phyloP scores from a whole-genome alignment of 306 rosid species.

The Quercus cerris region DNA sequence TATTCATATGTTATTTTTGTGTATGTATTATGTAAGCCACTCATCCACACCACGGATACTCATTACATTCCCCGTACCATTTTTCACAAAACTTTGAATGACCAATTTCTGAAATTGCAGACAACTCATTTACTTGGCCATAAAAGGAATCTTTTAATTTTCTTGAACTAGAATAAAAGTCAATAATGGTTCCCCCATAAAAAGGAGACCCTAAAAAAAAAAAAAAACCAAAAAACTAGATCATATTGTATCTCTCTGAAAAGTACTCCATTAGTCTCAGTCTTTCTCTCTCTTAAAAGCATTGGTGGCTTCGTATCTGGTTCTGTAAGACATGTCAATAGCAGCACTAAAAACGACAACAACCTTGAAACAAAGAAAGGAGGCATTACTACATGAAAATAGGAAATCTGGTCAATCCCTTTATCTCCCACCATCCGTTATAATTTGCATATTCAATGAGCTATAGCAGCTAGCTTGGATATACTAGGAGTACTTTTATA shows the following conservation, averaged over 20 bases:
- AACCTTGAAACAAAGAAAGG: too few relatives aligned
- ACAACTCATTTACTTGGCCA: background rate
- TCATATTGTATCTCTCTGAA: background rate
- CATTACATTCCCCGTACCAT: background rate
- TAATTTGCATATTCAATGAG: background rate
- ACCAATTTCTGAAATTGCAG: background rate
- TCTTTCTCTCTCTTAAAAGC: conserved; percentile 8
- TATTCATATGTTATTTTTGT: too few relatives aligned
- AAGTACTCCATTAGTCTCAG: background rate
- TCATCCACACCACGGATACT: background rate
- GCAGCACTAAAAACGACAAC: background rate
- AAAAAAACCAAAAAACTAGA: background rate
- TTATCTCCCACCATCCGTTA: background rate
- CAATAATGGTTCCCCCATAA: too few relatives aligned
- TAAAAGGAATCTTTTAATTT: background rate
- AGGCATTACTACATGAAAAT: background rate
- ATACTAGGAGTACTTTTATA: background rate
- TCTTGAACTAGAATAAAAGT: too few relatives aligned
- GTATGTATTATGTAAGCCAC: background rate
- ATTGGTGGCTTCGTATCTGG: conserved; percentile 10
- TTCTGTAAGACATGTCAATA: background rate
- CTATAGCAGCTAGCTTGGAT: too few relatives aligned
- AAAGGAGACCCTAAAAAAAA: background rate
- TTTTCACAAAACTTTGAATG: background rate
- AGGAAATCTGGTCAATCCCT: background rate